These are phyloP conservation scores for Forsythia suspensa DNA, from an alignment of 257 asterid genomes.

Conservation along the genomic window DNA sequence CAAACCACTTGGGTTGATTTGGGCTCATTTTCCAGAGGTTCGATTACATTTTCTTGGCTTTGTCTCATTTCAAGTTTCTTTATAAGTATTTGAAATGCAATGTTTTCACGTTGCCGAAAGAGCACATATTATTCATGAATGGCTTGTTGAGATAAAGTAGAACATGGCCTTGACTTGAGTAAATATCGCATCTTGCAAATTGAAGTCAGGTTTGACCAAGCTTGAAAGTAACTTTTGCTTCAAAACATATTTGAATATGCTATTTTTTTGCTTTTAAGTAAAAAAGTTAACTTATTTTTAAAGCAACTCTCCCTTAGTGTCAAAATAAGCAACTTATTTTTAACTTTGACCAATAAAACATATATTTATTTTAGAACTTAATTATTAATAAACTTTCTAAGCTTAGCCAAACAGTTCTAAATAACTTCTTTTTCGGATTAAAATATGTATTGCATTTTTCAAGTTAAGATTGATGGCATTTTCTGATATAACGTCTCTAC, in stretches of 20 bases:
- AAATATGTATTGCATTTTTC: too few relatives aligned
- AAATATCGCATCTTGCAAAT: not conserved
- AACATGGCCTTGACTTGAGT: not conserved
- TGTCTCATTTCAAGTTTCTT: not conserved
- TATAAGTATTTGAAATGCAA: not conserved
- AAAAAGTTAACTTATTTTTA: not conserved
- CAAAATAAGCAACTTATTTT: not conserved
- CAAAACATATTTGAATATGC: not conserved
- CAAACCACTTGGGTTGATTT: conserved; percentile 94
- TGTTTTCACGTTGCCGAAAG: not conserved
- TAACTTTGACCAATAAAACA: not conserved
- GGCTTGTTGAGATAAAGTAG: not conserved
- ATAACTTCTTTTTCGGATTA: too few relatives aligned
- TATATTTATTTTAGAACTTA: too few relatives aligned
- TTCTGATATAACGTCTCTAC: conserved; percentile 11
- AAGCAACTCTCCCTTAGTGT: not conserved
- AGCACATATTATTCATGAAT: not conserved
- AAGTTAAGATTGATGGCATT: not conserved
- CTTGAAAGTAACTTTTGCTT: not conserved
- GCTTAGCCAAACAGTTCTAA: too few relatives aligned
- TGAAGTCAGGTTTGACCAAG: not conserved
- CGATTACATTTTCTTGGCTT: conserved; percentile 11
- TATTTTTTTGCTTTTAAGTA: not conserved
- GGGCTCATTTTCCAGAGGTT: conserved; percentile 92
- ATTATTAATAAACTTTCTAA: too few relatives aligned